Evolutionary conservation across 768 basidiomycete species (phyloP).

Genomic region (Suillus decipiens): DNA sequence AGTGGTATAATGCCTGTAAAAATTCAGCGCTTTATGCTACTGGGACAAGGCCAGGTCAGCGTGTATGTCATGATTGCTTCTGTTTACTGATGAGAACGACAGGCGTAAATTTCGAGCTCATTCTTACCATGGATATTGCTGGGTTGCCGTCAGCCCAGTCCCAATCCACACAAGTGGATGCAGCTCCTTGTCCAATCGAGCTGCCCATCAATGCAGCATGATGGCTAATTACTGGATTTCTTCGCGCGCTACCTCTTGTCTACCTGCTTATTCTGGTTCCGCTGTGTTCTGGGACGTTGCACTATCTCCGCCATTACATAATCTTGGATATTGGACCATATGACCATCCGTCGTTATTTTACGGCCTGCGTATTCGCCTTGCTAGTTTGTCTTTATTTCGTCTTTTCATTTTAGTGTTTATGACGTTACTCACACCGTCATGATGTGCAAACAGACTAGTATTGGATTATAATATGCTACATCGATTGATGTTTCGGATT

Average conservation of each 20-base stretch:
- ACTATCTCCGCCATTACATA: slow-evolving; percentile 8
- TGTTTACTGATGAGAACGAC: slow-evolving; percentile 13
- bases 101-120: slow-evolving; percentile 63
- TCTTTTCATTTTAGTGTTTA: not conserved
- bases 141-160: slow-evolving; percentile 60
- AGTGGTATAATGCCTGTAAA: slow-evolving; percentile 79
- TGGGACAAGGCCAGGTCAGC: slow-evolving; percentile 64
- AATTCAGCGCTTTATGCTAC: slow-evolving; percentile 50
- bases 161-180: slow-evolving; percentile 56
- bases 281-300: slow-evolving; percentile 5
- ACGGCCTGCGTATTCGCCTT: not conserved
- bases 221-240: slow-evolving; percentile 13
- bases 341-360: not conserved
- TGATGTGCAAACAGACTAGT: not conserved
- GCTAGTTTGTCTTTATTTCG: slow-evolving; percentile 3
- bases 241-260: not conserved
- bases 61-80: slow-evolving; percentile 5
- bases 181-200: slow-evolving; percentile 72
- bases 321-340: slow-evolving; percentile 1
- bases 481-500: not conserved
- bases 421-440: not conserved
- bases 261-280: not conserved
- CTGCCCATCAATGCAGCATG: slow-evolving; percentile 55
- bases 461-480: slow-evolving; percentile 1
- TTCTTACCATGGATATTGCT: slow-evolving; percentile 65